These are phyloP conservation scores for Fistulifera solaris DNA, from an alignment of 108 stramenopile genomes.

Conservation along the genomic window DNA sequence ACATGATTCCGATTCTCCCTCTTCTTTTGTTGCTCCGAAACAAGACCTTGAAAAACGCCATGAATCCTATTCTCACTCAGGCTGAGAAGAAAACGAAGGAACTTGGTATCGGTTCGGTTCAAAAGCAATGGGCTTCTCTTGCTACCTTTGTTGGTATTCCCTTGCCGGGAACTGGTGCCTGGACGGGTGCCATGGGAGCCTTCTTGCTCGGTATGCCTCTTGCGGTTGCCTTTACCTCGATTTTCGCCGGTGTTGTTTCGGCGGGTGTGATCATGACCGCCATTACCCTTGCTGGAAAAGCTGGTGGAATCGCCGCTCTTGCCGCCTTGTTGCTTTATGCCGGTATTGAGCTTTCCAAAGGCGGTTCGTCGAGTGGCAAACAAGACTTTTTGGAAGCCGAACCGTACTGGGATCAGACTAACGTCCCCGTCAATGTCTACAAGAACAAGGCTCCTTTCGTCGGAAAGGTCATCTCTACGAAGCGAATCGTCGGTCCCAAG, in stretches of 20 bases:
- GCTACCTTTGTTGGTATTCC: conserved; percentile 95
- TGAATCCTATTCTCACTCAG: conserved; percentile 68
- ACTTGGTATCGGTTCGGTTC: conserved; percentile 67
- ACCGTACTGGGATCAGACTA: conserved; percentile 89
- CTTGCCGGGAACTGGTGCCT: conserved; percentile 94
- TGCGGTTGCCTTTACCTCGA: conserved; percentile 70
- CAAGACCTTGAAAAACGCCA: conserved; percentile 53
- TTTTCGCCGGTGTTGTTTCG: conserved; percentile 85
- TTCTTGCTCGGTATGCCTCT: conserved; percentile 89
- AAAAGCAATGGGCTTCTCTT: conserved; percentile 84
- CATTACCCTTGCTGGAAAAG: conserved; percentile 72
- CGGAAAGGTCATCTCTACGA: conserved; percentile 91
- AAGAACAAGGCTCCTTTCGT: conserved; percentile 96
- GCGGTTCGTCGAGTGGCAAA: conserved; percentile 24
- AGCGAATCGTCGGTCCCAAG: conserved; percentile 94
- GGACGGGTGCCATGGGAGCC: conserved; percentile 96
- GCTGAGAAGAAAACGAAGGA: conserved; percentile 76
- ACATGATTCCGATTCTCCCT: conserved; percentile 86
- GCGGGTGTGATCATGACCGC: conserved; percentile 88
- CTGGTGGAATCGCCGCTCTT: conserved; percentile 67
- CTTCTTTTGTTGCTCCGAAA: conserved; percentile 71
- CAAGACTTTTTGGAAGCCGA: conserved; percentile 94
- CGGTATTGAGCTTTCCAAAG: conserved; percentile 50
- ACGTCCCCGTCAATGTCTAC: conserved; percentile 86
- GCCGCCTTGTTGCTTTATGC: conserved; percentile 51